Percentiles rank a stretch among this genome's conserved stretches.
Evolutionary conservation across 345 rosid genomes (phyloP).

Genomic region (Raphanus sativus): DNA sequence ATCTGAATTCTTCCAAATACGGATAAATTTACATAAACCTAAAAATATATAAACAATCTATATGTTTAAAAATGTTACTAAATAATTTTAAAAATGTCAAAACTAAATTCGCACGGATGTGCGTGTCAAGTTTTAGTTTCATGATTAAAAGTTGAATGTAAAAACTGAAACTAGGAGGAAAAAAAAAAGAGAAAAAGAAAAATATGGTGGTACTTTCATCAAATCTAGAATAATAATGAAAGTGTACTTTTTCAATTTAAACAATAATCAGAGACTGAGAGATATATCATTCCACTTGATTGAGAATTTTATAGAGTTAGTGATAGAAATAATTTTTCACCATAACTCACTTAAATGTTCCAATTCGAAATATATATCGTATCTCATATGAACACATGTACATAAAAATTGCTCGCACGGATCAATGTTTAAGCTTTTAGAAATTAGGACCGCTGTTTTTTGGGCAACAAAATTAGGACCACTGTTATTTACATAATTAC

Average conservation of each 20-base stretch:
- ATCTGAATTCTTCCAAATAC: no score
- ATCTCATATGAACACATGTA: constrained; percentile 21
- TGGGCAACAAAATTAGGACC: constrained; percentile 24
- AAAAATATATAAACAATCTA: no score
- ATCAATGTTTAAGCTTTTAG: constrained; percentile 3
- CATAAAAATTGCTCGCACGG: background rate
- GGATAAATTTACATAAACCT: no score
- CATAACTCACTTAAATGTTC: constrained; percentile 4
- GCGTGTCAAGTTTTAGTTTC: no score
- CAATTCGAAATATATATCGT: constrained; percentile 1
- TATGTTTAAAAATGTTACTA: no score
- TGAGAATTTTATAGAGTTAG: background rate
- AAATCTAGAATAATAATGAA: background rate
- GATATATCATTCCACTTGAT: background rate
- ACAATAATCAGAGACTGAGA: background rate
- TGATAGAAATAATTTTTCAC: no score
- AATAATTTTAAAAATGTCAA: no score
- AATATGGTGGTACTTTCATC: background rate
- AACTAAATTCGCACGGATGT: no score
- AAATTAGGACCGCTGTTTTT: constrained; percentile 34
- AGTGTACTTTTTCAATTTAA: background rate
- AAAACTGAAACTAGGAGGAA: background rate
- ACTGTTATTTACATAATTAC: constrained; percentile 36
- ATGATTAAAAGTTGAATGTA: background rate
- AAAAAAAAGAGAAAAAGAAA: background rate